phyloP scores from a whole-genome alignment of 225 moss, liverwort and hornwort genomes.

The Polytrichum formosum region DNA sequence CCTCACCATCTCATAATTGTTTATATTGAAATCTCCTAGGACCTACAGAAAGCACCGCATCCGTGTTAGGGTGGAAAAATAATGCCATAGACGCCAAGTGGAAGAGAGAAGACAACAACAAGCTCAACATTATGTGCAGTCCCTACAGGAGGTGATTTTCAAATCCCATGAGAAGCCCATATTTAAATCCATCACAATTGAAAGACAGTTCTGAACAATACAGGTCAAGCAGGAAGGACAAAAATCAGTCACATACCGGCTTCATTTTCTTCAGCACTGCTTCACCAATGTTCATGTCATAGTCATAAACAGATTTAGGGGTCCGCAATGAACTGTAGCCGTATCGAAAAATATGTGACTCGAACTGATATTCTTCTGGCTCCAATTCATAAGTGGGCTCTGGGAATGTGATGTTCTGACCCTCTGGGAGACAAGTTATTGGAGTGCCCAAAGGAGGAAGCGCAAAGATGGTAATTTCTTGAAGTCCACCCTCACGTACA shows the following conservation, averaged over 20 bases:
- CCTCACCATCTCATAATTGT: slow-evolving; percentile 67
- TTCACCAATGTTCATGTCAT: slow-evolving; percentile 68
- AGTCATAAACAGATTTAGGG: slow-evolving; percentile 85
- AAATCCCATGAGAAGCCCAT: background rate
- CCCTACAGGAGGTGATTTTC: no score
- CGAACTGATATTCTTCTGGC: slow-evolving; percentile 58
- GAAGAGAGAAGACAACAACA: background rate
- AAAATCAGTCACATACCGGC: slow-evolving; percentile 49
- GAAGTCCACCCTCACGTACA: slow-evolving; percentile 87
- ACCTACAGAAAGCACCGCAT: slow-evolving; percentile 44
- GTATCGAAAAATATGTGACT: slow-evolving; percentile 78
- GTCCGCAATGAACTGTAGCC: slow-evolving; percentile 84
- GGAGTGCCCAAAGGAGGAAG: slow-evolving; percentile 72
- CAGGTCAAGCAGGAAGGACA: slow-evolving; percentile 1
- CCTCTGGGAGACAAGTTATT: slow-evolving; percentile 58
- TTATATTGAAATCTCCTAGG: slow-evolving; percentile 69
- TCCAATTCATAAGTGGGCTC: slow-evolving; percentile 84
- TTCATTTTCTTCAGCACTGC: slow-evolving; percentile 76
- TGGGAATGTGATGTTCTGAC: slow-evolving; percentile 73
- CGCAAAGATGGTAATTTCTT: slow-evolving; percentile 67
- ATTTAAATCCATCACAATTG: background rate
- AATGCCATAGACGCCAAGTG: no score
- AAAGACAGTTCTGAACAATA: background rate
- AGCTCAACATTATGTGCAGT: background rate
- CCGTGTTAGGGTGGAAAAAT: no score